A percentile compares a stretch with the other conserved stretches of the same genome.
Evolutionary conservation across 2,329 filamentous ascomycete genomes (phyloP).

Genomic region (Penicillium rolfsii): DNA sequence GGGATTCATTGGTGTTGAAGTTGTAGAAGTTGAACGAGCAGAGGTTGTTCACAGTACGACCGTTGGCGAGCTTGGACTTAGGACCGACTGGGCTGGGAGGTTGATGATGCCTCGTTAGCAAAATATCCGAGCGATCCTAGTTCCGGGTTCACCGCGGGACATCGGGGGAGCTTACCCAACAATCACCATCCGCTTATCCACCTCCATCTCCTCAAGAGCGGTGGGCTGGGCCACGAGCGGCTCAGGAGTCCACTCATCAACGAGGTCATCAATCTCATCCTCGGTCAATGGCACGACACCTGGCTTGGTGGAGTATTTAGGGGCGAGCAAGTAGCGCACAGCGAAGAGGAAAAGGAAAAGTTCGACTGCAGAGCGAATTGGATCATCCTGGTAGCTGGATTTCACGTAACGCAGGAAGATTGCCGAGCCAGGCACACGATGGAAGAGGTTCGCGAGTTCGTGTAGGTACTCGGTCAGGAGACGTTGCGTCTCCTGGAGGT

Average conservation of each 20-base stretch:
- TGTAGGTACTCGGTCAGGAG: constrained; percentile 59
- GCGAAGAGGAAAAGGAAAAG: constrained; percentile 94
- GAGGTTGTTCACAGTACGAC: constrained; percentile 88
- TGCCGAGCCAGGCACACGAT: constrained; percentile 89
- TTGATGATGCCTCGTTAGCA: constrained; percentile 18
- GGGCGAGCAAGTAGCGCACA: constrained; percentile 86
- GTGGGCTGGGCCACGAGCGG: constrained; percentile 78
- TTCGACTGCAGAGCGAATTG: constrained; percentile 89
- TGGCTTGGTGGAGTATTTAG: constrained; percentile 90
- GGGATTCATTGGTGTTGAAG: constrained; percentile 85
- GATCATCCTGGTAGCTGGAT: constrained; percentile 97
- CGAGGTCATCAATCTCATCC: constrained; percentile 95
- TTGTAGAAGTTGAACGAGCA: constrained; percentile 98
- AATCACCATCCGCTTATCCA: constrained; percentile 83
- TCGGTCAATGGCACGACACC: constrained; percentile 88
- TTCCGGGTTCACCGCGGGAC: neutral
- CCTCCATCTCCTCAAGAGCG: constrained; percentile 75
- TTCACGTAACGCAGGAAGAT: constrained; percentile 94
- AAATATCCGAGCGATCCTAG: neutral
- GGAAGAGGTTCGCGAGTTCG: constrained; percentile 68
- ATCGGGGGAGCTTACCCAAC: constrained; percentile 66
- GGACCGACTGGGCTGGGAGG: constrained; percentile 76
- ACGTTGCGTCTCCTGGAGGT: constrained; percentile 59
- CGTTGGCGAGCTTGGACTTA: constrained; percentile 84
- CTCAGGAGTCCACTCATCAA: constrained; percentile 96